Conservation (phyloP, 306 rosid genomes). For the Oxytropis ochrocephala region DNA sequence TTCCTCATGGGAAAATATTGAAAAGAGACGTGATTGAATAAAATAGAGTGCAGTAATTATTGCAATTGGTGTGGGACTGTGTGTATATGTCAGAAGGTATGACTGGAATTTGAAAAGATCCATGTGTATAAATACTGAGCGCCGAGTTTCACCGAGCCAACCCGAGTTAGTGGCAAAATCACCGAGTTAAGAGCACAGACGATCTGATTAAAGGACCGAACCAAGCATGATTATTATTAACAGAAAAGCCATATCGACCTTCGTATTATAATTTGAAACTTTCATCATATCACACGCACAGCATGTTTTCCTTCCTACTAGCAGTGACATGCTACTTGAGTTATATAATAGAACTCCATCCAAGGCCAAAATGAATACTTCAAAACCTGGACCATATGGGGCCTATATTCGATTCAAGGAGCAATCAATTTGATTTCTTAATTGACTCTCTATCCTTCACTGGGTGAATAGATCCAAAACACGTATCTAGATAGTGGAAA, state of each 20-base stretch:
- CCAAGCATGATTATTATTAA: conserved; percentile 1
- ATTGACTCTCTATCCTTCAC: neutral
- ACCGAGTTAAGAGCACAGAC: too few species aligned
- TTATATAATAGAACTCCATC: neutral
- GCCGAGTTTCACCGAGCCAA: too few species aligned
- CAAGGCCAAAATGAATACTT: neutral
- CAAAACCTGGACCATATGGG: neutral
- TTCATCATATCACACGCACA: neutral
- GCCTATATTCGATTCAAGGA: neutral
- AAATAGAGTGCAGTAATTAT: too few species aligned
- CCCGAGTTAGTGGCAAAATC: too few species aligned
- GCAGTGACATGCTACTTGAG: neutral
- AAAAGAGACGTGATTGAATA: too few species aligned
- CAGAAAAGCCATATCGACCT: neutral
- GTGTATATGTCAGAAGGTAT: too few species aligned
- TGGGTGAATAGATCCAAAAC: neutral
- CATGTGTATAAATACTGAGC: too few species aligned
- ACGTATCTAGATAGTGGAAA: neutral
- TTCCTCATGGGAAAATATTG: too few species aligned
- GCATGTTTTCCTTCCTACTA: neutral
- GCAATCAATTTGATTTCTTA: neutral
- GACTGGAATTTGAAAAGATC: too few species aligned
- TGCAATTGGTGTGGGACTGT: too few species aligned
- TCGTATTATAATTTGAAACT: neutral
- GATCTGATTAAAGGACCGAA: too few species aligned